A percentile compares a stretch with the other conserved stretches of the same genome.
Conservation (phyloP, 2,329 filamentous ascomycete genomes). For the Monosporascus sp. region DNA sequence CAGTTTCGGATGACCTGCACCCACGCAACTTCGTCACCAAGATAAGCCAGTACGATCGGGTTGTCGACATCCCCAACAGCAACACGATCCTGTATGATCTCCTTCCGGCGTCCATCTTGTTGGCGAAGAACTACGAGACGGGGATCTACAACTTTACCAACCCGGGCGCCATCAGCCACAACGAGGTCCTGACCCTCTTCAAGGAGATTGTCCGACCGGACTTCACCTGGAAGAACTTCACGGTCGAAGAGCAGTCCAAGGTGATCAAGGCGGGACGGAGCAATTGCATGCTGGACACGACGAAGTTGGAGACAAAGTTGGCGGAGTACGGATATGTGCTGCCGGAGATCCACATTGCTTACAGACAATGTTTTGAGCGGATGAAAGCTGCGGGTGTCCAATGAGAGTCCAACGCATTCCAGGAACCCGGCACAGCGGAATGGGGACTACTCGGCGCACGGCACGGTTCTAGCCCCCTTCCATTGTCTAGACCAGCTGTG, state of each 20-base stretch:
- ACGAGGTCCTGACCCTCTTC: slow-evolving; percentile 60
- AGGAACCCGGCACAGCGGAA: not conserved
- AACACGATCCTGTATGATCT: slow-evolving; percentile 62
- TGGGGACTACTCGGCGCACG: not conserved
- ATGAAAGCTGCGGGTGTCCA: slow-evolving; percentile 53
- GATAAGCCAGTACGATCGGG: slow-evolving; percentile 57
- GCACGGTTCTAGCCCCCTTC: not conserved
- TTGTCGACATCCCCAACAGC: slow-evolving; percentile 64
- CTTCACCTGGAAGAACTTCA: slow-evolving; percentile 62
- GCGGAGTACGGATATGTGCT: slow-evolving; percentile 53
- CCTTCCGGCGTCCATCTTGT: slow-evolving; percentile 53
- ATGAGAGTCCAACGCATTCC: slow-evolving; percentile 24
- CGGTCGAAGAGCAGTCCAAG: slow-evolving; percentile 59
- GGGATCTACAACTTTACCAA: slow-evolving; percentile 68
- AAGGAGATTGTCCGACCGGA: slow-evolving; percentile 55
- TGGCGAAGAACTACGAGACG: slow-evolving; percentile 56
- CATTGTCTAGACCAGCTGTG: too few relatives aligned
- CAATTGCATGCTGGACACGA: slow-evolving; percentile 60
- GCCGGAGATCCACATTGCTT: slow-evolving; percentile 58
- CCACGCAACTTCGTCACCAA: slow-evolving; percentile 65
- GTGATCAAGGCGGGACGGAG: slow-evolving; percentile 62
- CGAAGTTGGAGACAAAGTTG: slow-evolving; percentile 55
- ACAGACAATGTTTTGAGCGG: slow-evolving; percentile 55
- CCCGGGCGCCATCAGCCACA: slow-evolving; percentile 65
- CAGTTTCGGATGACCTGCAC: slow-evolving; percentile 62